Evolutionary conservation across 2,329 filamentous ascomycete species (phyloP).

Genomic region (Escovopsis sp.): DNA sequence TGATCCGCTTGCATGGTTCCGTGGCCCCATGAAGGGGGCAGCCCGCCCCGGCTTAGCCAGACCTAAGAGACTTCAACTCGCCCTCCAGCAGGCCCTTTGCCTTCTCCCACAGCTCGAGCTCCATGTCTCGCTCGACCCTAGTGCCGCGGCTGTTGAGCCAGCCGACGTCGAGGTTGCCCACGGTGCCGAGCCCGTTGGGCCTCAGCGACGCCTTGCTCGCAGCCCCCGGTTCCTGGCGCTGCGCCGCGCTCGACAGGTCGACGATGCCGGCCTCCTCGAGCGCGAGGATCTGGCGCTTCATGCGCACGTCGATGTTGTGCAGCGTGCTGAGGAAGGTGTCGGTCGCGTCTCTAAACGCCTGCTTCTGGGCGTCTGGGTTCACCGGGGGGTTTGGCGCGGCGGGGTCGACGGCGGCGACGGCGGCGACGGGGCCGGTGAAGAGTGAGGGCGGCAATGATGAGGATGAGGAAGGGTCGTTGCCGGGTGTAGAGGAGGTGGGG

Average conservation of each 20-base stretch:
- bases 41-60: too few species aligned
- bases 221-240: conserved; percentile 16
- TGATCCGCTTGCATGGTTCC: too few species aligned
- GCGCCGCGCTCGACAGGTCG: conserved; percentile 22
- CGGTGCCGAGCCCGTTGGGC: conserved; percentile 38
- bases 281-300: conserved; percentile 53
- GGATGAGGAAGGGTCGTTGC: conserved; percentile 3
- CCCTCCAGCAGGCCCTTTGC: conserved; percentile 22
- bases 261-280: conserved; percentile 72
- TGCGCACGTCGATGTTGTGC: conserved; percentile 56
- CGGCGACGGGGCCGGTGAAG: conserved; percentile 1
- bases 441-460: not conserved
- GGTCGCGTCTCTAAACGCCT: conserved; percentile 42
- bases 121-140: conserved; percentile 69
- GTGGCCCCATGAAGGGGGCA: too few species aligned
- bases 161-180: conserved; percentile 60
- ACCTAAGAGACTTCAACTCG: conserved; percentile 8
- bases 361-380: conserved; percentile 34
- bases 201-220: conserved; percentile 31
- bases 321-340: conserved; percentile 57
- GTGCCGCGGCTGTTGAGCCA: conserved; percentile 79
- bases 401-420: too few species aligned
- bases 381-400: conserved; percentile 11
- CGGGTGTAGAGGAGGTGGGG: conserved; percentile 9
- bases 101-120: conserved; percentile 57